A percentile compares a stretch with the other conserved stretches of the same genome.
Conservation (phyloP, 1,139 yeast genomes). For the Debaryomycetaceae sp. region DNA sequence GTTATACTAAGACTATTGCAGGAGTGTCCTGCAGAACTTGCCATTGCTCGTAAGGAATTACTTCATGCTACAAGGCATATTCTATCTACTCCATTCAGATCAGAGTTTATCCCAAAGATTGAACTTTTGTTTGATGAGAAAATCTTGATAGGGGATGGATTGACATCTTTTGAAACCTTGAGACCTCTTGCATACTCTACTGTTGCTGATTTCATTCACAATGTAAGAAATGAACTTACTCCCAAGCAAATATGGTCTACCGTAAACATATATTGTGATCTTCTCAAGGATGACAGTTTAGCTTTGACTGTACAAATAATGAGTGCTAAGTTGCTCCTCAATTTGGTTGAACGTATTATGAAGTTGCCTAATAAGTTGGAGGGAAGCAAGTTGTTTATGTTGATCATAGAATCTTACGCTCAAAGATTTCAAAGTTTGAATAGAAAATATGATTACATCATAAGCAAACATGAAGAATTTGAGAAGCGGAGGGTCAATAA, state of each 20-base stretch:
- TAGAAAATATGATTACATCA: slow-evolving; percentile 63
- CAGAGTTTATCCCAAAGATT: slow-evolving; percentile 79
- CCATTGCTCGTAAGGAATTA: slow-evolving; percentile 88
- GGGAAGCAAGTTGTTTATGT: slow-evolving; percentile 78
- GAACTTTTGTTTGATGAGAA: slow-evolving; percentile 82
- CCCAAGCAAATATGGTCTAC: slow-evolving; percentile 87
- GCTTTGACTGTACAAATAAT: slow-evolving; percentile 92
- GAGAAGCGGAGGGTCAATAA: slow-evolving; percentile 41
- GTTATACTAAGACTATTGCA: slow-evolving; percentile 80
- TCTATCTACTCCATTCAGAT: slow-evolving; percentile 80
- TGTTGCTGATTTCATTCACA: slow-evolving; percentile 93
- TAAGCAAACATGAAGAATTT: slow-evolving; percentile 57
- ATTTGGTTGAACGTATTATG: slow-evolving; percentile 84
- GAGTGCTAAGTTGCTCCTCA: slow-evolving; percentile 89
- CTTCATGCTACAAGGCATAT: slow-evolving; percentile 94
- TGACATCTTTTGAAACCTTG: slow-evolving; percentile 85
- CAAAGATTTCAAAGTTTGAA: slow-evolving; percentile 77
- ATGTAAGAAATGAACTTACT: slow-evolving; percentile 80
- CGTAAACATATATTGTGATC: slow-evolving; percentile 75
- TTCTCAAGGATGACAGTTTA: slow-evolving; percentile 76
- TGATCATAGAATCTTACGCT: slow-evolving; percentile 84
- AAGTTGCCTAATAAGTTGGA: slow-evolving; percentile 79
- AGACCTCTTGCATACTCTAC: slow-evolving; percentile 91
- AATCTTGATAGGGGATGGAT: slow-evolving; percentile 87
- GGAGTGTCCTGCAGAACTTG: slow-evolving; percentile 95